phyloP scores from a whole-genome alignment of 495 filamentous ascomycete species.

The Amphirosellinia nigrospora region DNA sequence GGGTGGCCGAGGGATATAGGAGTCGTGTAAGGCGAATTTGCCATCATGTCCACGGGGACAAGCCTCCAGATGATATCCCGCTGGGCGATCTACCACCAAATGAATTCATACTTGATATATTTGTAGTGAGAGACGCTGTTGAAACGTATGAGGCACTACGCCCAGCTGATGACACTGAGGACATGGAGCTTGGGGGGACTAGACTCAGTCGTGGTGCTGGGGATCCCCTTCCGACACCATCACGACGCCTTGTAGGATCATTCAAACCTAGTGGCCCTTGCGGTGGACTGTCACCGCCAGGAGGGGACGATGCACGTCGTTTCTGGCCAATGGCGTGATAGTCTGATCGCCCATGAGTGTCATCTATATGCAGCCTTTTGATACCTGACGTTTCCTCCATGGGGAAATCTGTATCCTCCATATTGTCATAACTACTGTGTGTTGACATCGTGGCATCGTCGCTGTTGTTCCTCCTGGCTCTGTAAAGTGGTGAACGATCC shows the following conservation, averaged over 20 bases:
- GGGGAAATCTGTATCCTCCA: conserved; percentile 69
- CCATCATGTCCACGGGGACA: conserved; percentile 61
- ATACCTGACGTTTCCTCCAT: conserved; percentile 68
- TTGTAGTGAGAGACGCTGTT: conserved; percentile 68
- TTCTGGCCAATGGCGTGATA: conserved; percentile 63
- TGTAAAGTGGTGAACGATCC: conserved; percentile 64
- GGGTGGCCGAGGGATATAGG: conserved; percentile 66
- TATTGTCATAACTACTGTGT: conserved; percentile 54
- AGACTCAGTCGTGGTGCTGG: conserved; percentile 64
- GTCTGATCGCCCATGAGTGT: conserved; percentile 49
- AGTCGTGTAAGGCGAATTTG: conserved; percentile 64
- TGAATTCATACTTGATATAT: conserved; percentile 73
- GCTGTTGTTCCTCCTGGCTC: conserved; percentile 62
- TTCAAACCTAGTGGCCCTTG: conserved; percentile 62
- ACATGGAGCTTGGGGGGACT: conserved; percentile 69
- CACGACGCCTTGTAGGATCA: conserved; percentile 71
- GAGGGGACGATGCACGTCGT: conserved; percentile 81
- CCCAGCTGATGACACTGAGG: conserved; percentile 72
- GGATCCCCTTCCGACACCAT: conserved; percentile 62
- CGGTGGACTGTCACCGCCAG: conserved; percentile 69
- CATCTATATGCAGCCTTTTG: conserved; percentile 65
- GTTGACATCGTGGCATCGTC: conserved; percentile 49
- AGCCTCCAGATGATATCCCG: conserved; percentile 67
- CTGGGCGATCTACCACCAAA: conserved; percentile 77
- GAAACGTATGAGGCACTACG: conserved; percentile 81